Conservation (phyloP, 768 basidiomycete species). For the Strobilomyces echinocephalus region DNA sequence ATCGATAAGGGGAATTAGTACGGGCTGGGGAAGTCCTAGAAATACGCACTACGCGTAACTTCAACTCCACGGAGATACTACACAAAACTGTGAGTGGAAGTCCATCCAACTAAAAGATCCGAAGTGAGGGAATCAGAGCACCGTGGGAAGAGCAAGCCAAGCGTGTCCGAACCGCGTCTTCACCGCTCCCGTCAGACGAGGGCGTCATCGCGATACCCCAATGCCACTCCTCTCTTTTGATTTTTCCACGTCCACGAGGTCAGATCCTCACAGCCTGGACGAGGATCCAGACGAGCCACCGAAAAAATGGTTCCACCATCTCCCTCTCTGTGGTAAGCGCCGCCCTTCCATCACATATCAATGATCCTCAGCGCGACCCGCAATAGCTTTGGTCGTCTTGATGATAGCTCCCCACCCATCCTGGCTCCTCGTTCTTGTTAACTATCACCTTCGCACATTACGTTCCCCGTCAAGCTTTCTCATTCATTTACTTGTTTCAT, state of each 20-base stretch:
- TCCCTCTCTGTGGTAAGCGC: constrained; percentile 52
- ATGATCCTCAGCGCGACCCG: constrained; percentile 3
- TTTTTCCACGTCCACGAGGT: constrained; percentile 12
- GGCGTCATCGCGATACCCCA: constrained; percentile 1
- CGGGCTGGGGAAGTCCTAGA: too few species aligned
- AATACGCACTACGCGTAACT: too few species aligned
- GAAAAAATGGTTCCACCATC: constrained; percentile 53
- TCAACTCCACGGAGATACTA: too few species aligned
- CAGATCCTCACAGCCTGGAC: constrained; percentile 11
- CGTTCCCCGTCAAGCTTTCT: constrained; percentile 43
- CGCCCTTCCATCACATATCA: background rate
- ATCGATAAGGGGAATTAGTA: too few species aligned
- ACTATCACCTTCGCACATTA: constrained; percentile 58
- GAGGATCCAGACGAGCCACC: constrained; percentile 34
- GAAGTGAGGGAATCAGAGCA: too few species aligned
- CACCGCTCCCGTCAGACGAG: background rate
- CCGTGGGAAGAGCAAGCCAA: background rate
- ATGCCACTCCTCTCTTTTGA: constrained; percentile 32
- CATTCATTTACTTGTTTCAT: constrained; percentile 54
- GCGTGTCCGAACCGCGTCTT: background rate
- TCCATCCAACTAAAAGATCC: too few species aligned
- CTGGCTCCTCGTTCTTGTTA: constrained; percentile 58
- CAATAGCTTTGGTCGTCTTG: constrained; percentile 45
- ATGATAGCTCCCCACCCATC: constrained; percentile 75
- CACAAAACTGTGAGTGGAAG: too few species aligned